Conservation (phyloP, 2,329 filamentous ascomycete genomes). For the Periconia macrospinosa region DNA sequence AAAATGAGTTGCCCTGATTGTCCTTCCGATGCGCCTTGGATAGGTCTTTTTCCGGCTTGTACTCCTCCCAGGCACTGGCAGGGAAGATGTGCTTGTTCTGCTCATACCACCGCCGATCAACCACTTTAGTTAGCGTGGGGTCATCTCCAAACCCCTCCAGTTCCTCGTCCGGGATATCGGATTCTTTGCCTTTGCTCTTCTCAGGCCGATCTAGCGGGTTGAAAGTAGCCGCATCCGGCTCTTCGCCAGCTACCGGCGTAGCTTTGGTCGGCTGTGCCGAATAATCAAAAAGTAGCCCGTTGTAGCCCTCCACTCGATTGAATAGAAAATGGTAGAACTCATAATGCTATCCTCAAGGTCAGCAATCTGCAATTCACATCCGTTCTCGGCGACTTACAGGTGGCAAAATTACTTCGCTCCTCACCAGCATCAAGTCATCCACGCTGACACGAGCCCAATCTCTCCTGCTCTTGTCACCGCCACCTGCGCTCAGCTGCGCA, state of each 20-base stretch:
- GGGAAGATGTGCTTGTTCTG: slow-evolving; percentile 98
- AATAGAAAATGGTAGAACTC: slow-evolving; percentile 97
- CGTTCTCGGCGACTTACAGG: slow-evolving; percentile 62
- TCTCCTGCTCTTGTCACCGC: slow-evolving; percentile 64
- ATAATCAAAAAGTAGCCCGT: slow-evolving; percentile 78
- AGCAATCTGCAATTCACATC: slow-evolving; percentile 4
- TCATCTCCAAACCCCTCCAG: slow-evolving; percentile 78
- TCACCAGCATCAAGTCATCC: slow-evolving; percentile 91
- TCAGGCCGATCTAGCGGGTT: slow-evolving; percentile 46
- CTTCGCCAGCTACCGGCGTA: slow-evolving; percentile 32
- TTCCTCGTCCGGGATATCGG: slow-evolving; percentile 49
- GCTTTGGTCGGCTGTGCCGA: slow-evolving; percentile 53
- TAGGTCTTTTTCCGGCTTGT: slow-evolving; percentile 88
- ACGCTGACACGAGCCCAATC: slow-evolving; percentile 94
- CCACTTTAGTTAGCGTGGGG: slow-evolving; percentile 83
- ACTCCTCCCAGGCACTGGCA: slow-evolving; percentile 93
- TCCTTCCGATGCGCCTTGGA: slow-evolving; percentile 77
- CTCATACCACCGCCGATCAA: slow-evolving; percentile 96
- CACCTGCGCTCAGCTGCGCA: slow-evolving; percentile 75
- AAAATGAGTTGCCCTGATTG: slow-evolving; percentile 87
- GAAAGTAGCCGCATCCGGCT: slow-evolving; percentile 33
- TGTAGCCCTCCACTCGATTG: slow-evolving; percentile 78
- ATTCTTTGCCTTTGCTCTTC: slow-evolving; percentile 36
- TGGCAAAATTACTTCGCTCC: slow-evolving; percentile 87
- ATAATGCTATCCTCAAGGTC: slow-evolving; percentile 69